These are phyloP conservation scores for Ramularia endophylla DNA, from an alignment of 2,329 filamentous ascomycete genomes.

Conservation along the genomic window DNA sequence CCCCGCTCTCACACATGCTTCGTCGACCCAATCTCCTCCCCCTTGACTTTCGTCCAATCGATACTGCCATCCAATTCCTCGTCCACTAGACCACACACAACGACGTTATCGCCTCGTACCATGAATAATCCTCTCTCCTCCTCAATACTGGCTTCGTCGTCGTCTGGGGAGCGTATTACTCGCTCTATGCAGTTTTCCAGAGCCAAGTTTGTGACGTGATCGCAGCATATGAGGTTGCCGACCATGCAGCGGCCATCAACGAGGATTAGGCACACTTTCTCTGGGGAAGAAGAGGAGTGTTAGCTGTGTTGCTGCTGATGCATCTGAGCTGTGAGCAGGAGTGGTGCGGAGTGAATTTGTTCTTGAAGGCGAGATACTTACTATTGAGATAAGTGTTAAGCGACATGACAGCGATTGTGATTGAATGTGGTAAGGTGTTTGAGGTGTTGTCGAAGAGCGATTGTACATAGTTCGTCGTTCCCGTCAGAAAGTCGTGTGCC, in stretches of 20 bases:
- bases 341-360: not conserved
- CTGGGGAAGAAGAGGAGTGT: slow-evolving; percentile 42
- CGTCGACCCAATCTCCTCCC: slow-evolving; percentile 73
- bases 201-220: slow-evolving; percentile 90
- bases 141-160: slow-evolving; percentile 72
- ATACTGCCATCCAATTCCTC: slow-evolving; percentile 85
- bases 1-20: slow-evolving; percentile 44
- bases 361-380: slow-evolving; percentile 15
- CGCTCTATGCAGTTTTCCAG: slow-evolving; percentile 79
- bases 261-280: slow-evolving; percentile 87
- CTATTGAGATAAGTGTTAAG: slow-evolving; percentile 41
- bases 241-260: slow-evolving; percentile 75
- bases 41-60: slow-evolving; percentile 86
- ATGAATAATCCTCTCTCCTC: slow-evolving; percentile 84
- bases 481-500: not conserved
- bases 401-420: slow-evolving; percentile 28
- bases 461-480: not conserved
- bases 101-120: slow-evolving; percentile 90
- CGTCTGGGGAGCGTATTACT: slow-evolving; percentile 79
- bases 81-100: slow-evolving; percentile 81
- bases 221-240: slow-evolving; percentile 77
- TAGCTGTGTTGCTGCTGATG: slow-evolving; percentile 1
- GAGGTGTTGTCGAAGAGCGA: not conserved
- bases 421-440: no score
- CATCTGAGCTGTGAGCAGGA: slow-evolving; percentile 3